Conservation (phyloP, 257 asterid species). For the Przewalskia tangutica region DNA sequence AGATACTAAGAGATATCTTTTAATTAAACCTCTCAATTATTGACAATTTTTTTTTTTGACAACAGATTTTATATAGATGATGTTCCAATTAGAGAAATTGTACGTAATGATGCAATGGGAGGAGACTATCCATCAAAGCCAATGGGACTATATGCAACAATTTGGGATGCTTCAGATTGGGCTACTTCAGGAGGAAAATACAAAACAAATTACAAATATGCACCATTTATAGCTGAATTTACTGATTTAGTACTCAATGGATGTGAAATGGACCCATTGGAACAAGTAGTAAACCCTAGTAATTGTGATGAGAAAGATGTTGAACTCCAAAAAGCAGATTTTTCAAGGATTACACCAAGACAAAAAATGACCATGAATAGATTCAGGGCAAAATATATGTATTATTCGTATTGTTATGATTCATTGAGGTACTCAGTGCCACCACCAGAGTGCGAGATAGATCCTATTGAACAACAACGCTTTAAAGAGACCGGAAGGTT, state of each 20-base stretch:
- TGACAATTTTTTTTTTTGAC: background rate
- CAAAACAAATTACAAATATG: conserved; percentile 65
- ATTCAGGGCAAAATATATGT: conserved; percentile 52
- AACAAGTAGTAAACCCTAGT: conserved; percentile 35
- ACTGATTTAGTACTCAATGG: conserved; percentile 73
- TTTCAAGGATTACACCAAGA: conserved; percentile 28
- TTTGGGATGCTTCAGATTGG: conserved; percentile 98
- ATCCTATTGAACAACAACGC: conserved; percentile 28
- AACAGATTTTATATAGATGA: conserved; percentile 78
- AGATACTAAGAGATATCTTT: background rate
- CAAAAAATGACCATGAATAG: conserved; percentile 55
- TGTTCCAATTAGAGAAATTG: conserved; percentile 67
- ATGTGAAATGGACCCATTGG: conserved; percentile 53
- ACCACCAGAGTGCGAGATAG: conserved; percentile 62
- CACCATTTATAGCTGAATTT: conserved; percentile 79
- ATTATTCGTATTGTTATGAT: conserved; percentile 81
- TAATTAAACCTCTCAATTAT: background rate
- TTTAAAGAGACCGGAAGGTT: conserved; percentile 63
- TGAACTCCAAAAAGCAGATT: conserved; percentile 27
- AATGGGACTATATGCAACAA: conserved; percentile 81
- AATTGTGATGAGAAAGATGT: conserved; percentile 17
- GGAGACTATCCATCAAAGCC: conserved; percentile 89
- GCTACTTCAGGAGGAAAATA: conserved; percentile 93
- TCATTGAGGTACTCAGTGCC: conserved; percentile 44
- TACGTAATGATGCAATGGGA: conserved; percentile 57